Conservation (phyloP, 1,284 basidiomycete genomes). For the Fomitiporia mediterranea region DNA sequence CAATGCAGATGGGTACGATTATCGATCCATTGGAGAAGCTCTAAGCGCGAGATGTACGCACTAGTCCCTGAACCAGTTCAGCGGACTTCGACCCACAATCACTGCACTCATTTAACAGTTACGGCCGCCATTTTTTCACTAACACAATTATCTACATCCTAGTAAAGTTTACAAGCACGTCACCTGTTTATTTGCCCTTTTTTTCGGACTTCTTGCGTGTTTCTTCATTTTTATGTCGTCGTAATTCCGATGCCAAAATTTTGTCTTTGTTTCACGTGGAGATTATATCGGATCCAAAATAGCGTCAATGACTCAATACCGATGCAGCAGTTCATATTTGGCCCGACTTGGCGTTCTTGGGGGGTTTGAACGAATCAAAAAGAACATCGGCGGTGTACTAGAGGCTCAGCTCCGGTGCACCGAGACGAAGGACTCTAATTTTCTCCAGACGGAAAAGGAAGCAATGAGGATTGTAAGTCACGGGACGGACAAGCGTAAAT, state of each 20-base stretch:
- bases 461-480: too few species aligned
- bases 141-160: too few species aligned
- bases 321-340: not conserved
- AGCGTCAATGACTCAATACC: not conserved
- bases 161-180: too few species aligned
- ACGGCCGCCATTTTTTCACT: too few species aligned
- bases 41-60: conserved; percentile 24
- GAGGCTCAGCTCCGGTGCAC: too few species aligned
- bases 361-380: too few species aligned
- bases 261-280: not conserved
- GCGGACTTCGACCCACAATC: not conserved
- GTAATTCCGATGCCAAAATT: not conserved
- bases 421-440: too few species aligned
- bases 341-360: not conserved
- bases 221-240: not conserved
- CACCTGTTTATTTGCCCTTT: not conserved
- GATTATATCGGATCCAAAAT: not conserved
- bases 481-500: too few species aligned
- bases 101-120: not conserved
- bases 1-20: conserved; percentile 61
- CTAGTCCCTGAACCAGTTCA: not conserved
- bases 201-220: not conserved
- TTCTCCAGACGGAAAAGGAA: too few species aligned
- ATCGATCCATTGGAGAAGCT: conserved; percentile 70
- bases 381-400: too few species aligned